Conservation (phyloP, 2,329 filamentous ascomycete species). For the Cercospora sesami region DNA sequence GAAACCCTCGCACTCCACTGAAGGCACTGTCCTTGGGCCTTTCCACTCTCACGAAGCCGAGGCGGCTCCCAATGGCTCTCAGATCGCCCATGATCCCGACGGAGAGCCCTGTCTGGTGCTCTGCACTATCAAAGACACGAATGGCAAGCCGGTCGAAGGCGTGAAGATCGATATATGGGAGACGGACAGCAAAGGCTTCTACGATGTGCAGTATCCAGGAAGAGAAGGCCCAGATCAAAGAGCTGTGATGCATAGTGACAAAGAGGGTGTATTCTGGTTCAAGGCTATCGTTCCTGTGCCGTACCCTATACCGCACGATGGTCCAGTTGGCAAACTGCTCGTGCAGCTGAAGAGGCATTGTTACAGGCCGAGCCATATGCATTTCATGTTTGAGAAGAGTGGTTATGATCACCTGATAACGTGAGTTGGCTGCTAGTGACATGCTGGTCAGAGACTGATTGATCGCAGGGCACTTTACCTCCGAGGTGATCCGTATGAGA, state of each 20-base stretch:
- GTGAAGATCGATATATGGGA: slow-evolving; percentile 84
- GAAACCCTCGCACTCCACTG: slow-evolving; percentile 68
- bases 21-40: slow-evolving; percentile 77
- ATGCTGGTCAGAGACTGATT: neutral
- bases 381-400: slow-evolving; percentile 83
- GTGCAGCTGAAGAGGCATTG: slow-evolving; percentile 68
- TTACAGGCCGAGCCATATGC: slow-evolving; percentile 75
- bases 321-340: slow-evolving; percentile 75
- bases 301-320: slow-evolving; percentile 82
- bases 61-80: slow-evolving; percentile 55
- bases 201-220: slow-evolving; percentile 75
- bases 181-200: slow-evolving; percentile 75
- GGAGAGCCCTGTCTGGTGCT: slow-evolving; percentile 71
- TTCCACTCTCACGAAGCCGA: slow-evolving; percentile 81
- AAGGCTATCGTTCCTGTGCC: slow-evolving; percentile 79
- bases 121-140: slow-evolving; percentile 68
- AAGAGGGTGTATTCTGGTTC: slow-evolving; percentile 79
- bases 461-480: slow-evolving; percentile 65
- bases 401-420: slow-evolving; percentile 81
- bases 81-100: slow-evolving; percentile 67
- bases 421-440: slow-evolving; percentile 53
- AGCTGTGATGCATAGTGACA: slow-evolving; percentile 68
- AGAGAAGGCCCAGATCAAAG: slow-evolving; percentile 67
- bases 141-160: slow-evolving; percentile 61
- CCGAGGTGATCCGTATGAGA: slow-evolving; percentile 76